Conservation (phyloP, 192 early-diverging fungal species). For the Ambispora gerdemannii region DNA sequence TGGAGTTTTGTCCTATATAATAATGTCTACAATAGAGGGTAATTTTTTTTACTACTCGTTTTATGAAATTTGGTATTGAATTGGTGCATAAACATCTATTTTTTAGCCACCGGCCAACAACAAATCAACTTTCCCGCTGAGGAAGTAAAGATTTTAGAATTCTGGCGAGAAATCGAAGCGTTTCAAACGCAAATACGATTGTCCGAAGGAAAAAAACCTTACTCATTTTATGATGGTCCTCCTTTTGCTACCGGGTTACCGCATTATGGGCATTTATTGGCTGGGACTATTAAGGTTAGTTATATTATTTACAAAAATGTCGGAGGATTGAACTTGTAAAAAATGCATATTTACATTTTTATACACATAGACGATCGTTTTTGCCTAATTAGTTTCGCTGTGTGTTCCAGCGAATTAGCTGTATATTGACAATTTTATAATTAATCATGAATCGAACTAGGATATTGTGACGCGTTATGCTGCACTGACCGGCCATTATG, state of each 20-base stretch:
- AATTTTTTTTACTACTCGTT: too few relatives aligned
- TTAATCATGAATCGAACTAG: conserved; percentile 36
- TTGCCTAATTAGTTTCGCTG: background rate
- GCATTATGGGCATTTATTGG: conserved; percentile 97
- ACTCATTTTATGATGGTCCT: conserved; percentile 97
- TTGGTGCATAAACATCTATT: too few relatives aligned
- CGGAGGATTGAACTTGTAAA: too few relatives aligned
- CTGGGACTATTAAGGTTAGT: conserved; percentile 94
- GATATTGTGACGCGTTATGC: conserved; percentile 98
- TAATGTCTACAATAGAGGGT: too few relatives aligned
- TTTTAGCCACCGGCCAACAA: too few relatives aligned
- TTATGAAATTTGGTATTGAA: too few relatives aligned
- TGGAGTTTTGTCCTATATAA: too few relatives aligned
- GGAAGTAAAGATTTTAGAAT: conserved; percentile 89
- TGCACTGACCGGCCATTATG: conserved; percentile 90
- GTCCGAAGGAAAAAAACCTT: conserved; percentile 44
- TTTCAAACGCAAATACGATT: conserved; percentile 59
- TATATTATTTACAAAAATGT: background rate
- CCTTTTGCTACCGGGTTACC: conserved; percentile 98
- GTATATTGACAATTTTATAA: conserved; percentile 1
- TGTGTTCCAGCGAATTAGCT: background rate
- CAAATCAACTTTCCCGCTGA: conserved; percentile 87
- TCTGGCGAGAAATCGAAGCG: conserved; percentile 98
- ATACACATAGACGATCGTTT: too few relatives aligned
- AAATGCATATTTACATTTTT: too few relatives aligned